phyloP scores from a whole-genome alignment of 2,329 filamentous ascomycete species.

The Ceratocystis harringtonii region DNA sequence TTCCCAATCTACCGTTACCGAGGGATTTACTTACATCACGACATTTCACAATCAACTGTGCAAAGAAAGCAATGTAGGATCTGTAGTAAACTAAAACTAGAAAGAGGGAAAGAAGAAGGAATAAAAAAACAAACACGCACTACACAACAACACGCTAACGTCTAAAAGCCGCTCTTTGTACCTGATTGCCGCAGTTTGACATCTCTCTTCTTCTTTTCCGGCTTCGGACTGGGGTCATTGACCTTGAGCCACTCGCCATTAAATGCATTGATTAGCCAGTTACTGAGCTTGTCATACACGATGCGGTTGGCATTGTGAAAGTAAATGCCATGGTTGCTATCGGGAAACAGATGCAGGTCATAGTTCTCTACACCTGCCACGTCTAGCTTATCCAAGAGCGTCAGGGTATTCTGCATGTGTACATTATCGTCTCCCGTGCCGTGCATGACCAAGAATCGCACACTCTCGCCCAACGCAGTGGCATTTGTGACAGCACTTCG shows the following conservation, averaged over 20 bases:
- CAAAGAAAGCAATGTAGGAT: background rate
- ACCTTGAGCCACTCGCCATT: constrained; percentile 82
- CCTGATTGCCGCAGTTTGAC: background rate
- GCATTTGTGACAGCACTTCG: constrained; percentile 61
- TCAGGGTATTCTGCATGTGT: constrained; percentile 87
- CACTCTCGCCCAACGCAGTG: constrained; percentile 55
- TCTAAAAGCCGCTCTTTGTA: background rate
- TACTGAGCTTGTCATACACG: constrained; percentile 82
- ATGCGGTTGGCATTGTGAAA: constrained; percentile 88
- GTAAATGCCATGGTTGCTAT: constrained; percentile 86
- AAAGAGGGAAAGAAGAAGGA: background rate
- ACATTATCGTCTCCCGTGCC: constrained; percentile 96
- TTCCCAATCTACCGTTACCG: no score
- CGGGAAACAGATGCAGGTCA: constrained; percentile 90
- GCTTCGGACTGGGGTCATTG: constrained; percentile 33
- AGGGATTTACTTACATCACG: background rate
- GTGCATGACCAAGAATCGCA: constrained; percentile 90
- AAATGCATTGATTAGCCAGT: constrained; percentile 94
- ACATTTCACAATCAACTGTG: background rate
- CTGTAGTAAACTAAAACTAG: background rate
- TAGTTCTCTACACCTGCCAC: constrained; percentile 75
- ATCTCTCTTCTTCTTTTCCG: constrained; percentile 20
- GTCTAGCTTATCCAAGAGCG: constrained; percentile 74
- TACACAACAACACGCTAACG: background rate
- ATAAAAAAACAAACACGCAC: background rate